Percentiles rank a stretch among this genome's conserved stretches.
These are phyloP conservation scores for Sergeia podlipaevii DNA, from an alignment of 208 protist genomes.

Conservation along the genomic window DNA sequence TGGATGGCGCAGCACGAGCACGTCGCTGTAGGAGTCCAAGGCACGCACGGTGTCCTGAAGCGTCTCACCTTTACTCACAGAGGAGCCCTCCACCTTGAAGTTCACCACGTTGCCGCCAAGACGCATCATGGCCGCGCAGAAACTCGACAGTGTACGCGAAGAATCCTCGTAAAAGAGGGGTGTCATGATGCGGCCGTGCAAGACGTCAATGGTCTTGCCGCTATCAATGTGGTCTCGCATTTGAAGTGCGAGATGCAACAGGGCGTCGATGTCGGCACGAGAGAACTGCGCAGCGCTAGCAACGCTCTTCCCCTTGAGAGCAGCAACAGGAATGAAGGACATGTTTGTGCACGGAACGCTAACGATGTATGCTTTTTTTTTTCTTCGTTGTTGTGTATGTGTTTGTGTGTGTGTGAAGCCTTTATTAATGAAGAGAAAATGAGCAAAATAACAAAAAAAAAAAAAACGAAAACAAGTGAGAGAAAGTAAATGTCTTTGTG, in stretches of 20 bases:
- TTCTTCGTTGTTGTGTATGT: not conserved
- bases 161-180: conserved; percentile 87
- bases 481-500: conserved; percentile 6
- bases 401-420: not conserved
- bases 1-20: conserved; percentile 96
- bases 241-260: conserved; percentile 51
- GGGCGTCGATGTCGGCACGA: conserved; percentile 58
- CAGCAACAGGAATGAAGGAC: conserved; percentile 40
- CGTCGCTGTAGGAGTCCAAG: conserved; percentile 91
- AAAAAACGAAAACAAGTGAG: not conserved
- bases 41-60: conserved; percentile 84
- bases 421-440: not conserved
- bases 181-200: conserved; percentile 77
- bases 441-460: conserved; percentile 4
- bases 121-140: conserved; percentile 80
- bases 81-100: conserved; percentile 77
- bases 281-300: conserved; percentile 61
- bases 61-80: conserved; percentile 83
- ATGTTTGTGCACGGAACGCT: not conserved
- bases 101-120: conserved; percentile 79
- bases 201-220: conserved; percentile 47
- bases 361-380: not conserved
- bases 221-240: conserved; percentile 41
- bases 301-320: conserved; percentile 65
- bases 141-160: conserved; percentile 73